A percentile compares a stretch with the other conserved stretches of the same genome.
phyloP scores from a whole-genome alignment of 2,329 filamentous ascomycete genomes.

The Clonostachys chloroleuca region DNA sequence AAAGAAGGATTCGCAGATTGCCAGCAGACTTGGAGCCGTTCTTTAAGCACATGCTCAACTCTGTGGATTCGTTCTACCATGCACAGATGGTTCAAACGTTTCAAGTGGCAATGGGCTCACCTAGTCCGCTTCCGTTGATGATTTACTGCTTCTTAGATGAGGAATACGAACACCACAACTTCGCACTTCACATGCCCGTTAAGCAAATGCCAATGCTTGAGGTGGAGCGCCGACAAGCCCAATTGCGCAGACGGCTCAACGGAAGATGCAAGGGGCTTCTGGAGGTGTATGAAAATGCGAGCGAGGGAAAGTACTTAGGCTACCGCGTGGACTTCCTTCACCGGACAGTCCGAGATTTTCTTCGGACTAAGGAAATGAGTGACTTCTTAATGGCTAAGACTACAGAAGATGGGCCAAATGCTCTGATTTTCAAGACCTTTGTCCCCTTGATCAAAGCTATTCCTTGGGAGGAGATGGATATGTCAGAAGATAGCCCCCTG shows the following conservation, averaged over 20 bases:
- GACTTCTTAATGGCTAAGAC: no score
- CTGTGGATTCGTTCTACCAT: constrained; percentile 1
- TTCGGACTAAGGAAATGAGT: not conserved
- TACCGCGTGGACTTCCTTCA: constrained; percentile 3
- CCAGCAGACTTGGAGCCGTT: constrained; percentile 2
- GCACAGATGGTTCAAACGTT: constrained; percentile 3
- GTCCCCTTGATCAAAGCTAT: no score
- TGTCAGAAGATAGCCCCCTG: no score
- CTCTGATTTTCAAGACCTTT: no score
- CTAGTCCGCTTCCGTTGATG: not conserved
- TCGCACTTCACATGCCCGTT: not conserved
- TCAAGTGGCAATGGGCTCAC: not conserved
- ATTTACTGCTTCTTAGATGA: constrained; percentile 1
- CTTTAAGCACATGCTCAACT: constrained; percentile 3
- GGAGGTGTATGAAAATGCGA: not conserved
- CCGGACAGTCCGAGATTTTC: constrained; percentile 1
- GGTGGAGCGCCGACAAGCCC: not conserved
- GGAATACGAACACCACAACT: not conserved
- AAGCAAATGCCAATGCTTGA: not conserved
- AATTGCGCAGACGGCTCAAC: not conserved
- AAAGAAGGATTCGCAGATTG: not conserved
- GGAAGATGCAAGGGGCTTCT: constrained; percentile 1
- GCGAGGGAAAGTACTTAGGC: not conserved
- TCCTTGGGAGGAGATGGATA: no score
- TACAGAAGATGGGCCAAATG: no score